These are phyloP conservation scores for Populus tomentosa DNA, from an alignment of 441 rosid species.

Conservation along the genomic window DNA sequence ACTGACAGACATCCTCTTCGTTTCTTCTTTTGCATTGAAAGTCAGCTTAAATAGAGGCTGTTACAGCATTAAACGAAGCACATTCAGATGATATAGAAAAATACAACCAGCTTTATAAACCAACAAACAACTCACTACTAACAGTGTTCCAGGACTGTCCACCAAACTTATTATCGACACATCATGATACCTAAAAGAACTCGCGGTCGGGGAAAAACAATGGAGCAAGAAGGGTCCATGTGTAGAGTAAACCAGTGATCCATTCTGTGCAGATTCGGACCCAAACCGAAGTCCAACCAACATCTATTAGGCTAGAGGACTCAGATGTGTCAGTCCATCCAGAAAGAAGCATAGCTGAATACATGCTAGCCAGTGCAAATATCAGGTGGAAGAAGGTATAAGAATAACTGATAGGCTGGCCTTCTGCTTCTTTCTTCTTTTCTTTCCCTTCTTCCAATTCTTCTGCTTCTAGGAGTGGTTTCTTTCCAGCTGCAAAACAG, in stretches of 20 bases:
- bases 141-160: not conserved
- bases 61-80: not conserved
- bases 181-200: constrained; percentile 32
- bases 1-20: not conserved
- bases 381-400: constrained; percentile 91
- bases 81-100: not conserved
- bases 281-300: constrained; percentile 99
- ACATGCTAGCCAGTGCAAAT: constrained; percentile 97
- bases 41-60: not conserved
- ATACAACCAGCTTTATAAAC: not conserved
- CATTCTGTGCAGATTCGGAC: constrained; percentile 87
- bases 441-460: constrained; percentile 55
- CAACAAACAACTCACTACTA: not conserved
- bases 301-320: constrained; percentile 71
- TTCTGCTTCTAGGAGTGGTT: constrained; percentile 58
- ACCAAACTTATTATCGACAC: not conserved
- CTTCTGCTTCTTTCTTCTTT: constrained; percentile 50
- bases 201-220: constrained; percentile 65
- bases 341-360: constrained; percentile 92
- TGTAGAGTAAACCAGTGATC: constrained; percentile 75
- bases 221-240: constrained; percentile 86
- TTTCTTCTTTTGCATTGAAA: not conserved
- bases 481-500: constrained; percentile 40
- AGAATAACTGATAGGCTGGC: constrained; percentile 72
- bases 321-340: constrained; percentile 85